These are phyloP conservation scores for Candida corydali DNA, from an alignment of 805 yeast genomes.

Conservation along the genomic window DNA sequence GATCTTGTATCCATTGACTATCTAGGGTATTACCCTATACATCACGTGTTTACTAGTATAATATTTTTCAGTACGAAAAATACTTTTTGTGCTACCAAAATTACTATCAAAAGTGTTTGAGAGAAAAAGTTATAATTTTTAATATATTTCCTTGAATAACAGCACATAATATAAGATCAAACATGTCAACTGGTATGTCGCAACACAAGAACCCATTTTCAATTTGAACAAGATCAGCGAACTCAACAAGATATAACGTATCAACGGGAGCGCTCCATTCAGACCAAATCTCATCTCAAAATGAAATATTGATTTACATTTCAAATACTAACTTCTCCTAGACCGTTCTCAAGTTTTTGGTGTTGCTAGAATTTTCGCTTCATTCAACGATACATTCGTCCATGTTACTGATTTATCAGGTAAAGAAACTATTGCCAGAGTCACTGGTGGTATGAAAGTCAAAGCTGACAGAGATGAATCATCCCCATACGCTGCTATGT, in stretches of 20 bases:
- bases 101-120: not conserved
- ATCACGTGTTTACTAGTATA: too few relatives aligned
- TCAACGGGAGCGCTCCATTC: not conserved
- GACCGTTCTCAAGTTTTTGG: conserved; percentile 99
- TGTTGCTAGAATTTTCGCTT: conserved; percentile 99
- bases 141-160: too few relatives aligned
- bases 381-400: conserved; percentile 99
- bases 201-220: not conserved
- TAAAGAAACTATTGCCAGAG: conserved; percentile 99
- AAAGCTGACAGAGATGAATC: conserved; percentile 99
- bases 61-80: too few relatives aligned
- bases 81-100: too few relatives aligned
- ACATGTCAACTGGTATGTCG: conserved; percentile 34
- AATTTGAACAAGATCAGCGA: not conserved
- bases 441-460: conserved; percentile 99
- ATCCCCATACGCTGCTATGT: conserved; percentile 99
- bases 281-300: not conserved
- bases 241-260: not conserved
- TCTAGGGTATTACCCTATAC: too few relatives aligned
- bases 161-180: conserved; percentile 14
- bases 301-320: not conserved
- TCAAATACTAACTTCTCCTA: conserved; percentile 20
- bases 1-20: too few relatives aligned
- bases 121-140: conserved; percentile 2
- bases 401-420: conserved; percentile 99